A percentile compares a stretch with the other conserved stretches of the same genome.
phyloP scores from a whole-genome alignment of 768 basidiomycete species.

The Tylopilus rubrobrunneus region DNA sequence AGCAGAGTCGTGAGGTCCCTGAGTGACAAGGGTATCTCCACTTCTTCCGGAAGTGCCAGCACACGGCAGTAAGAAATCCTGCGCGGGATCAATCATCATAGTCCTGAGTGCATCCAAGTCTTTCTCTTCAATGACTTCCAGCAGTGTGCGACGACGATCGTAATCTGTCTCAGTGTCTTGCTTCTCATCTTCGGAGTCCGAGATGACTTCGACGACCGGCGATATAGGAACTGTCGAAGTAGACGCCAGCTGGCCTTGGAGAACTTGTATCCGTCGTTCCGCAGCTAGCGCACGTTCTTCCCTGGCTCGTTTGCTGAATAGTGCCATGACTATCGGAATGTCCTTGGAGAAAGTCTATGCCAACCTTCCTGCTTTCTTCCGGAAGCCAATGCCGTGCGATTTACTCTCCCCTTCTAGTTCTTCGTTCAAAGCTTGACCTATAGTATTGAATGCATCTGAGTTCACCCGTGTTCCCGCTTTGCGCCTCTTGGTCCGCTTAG shows the following conservation, averaged over 20 bases:
- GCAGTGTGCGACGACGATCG: constrained; percentile 50
- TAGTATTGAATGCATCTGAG: constrained; percentile 55
- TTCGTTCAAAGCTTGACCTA: constrained; percentile 51
- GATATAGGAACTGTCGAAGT: constrained; percentile 13
- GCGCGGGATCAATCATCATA: constrained; percentile 42
- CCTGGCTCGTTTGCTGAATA: constrained; percentile 66
- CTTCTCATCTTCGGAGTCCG: constrained; percentile 37
- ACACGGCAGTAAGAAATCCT: constrained; percentile 47
- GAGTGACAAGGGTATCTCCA: constrained; percentile 1
- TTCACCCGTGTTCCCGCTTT: constrained; percentile 71
- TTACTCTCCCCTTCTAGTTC: constrained; percentile 35
- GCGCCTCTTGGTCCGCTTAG: constrained; percentile 59
- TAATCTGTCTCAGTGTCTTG: constrained; percentile 42
- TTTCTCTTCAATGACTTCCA: constrained; percentile 42
- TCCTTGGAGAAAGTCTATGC: constrained; percentile 5
- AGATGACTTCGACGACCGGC: constrained; percentile 25
- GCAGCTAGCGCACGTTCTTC: constrained; percentile 77
- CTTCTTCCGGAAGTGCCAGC: background rate
- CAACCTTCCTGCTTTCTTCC: constrained; percentile 69
- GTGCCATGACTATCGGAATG: background rate
- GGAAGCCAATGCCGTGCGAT: constrained; percentile 55
- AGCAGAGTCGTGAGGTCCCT: background rate
- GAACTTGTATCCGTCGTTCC: constrained; percentile 52
- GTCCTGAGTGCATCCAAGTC: constrained; percentile 43
- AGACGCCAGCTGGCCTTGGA: constrained; percentile 32